Conservation (phyloP, 225 moss, liverwort and hornwort genomes). For the Climacium dendroides region DNA sequence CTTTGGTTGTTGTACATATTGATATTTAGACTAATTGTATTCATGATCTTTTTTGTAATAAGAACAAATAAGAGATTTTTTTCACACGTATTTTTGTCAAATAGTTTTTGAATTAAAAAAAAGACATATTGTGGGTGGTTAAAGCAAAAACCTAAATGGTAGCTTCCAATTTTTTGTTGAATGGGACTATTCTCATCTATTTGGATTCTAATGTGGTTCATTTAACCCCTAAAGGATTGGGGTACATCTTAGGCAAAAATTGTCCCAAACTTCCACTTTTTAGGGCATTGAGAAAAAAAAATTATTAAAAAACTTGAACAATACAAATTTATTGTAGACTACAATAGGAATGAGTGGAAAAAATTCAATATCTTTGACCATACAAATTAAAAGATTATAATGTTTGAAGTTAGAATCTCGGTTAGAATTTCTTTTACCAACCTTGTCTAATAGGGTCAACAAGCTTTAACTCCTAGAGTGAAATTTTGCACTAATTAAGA, state of each 20-base stretch:
- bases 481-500: not conserved
- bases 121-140: not conserved
- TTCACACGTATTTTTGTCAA: not conserved
- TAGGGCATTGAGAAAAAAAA: not conserved
- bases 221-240: not conserved
- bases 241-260: too few relatives aligned
- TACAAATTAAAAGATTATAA: not conserved
- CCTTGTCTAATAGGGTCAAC: rapidly evolving
- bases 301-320: not conserved
- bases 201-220: not conserved
- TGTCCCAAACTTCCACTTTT: rapidly evolving
- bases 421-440: too few relatives aligned
- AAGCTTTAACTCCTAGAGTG: too few relatives aligned
- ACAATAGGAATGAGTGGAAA: not conserved
- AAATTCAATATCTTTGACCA: rapidly evolving
- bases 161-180: not conserved
- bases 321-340: not conserved
- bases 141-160: not conserved
- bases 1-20: not conserved
- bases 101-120: not conserved
- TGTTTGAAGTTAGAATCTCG: not conserved
- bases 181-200: not conserved
- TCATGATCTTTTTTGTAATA: not conserved
- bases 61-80: not conserved
- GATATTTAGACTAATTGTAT: not conserved